Evolutionary conservation across 2,329 filamentous ascomycete genomes (phyloP).

Genomic region (Aspergillus pseudoterreus): DNA sequence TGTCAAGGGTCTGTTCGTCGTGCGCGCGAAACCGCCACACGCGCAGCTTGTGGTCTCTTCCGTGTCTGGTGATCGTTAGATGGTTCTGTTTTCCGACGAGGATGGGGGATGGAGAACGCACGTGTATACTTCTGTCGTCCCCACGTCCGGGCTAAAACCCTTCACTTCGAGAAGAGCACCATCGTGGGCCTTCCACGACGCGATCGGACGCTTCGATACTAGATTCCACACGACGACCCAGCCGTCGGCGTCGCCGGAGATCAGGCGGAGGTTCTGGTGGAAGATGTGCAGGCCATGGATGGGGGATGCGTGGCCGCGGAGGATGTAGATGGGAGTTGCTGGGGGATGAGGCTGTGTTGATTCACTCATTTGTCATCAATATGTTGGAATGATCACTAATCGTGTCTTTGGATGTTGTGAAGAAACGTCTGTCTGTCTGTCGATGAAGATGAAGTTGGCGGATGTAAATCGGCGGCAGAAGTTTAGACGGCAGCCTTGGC

Average conservation of each 20-base stretch:
- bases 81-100: not conserved
- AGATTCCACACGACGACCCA: conserved; percentile 86
- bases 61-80: conserved; percentile 61
- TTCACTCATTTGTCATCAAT: conserved; percentile 9
- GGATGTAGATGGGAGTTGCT: conserved; percentile 62
- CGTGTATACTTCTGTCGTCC: conserved; percentile 71
- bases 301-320: conserved; percentile 79
- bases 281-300: conserved; percentile 76
- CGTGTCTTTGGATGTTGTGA: too few species aligned
- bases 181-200: conserved; percentile 82
- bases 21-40: conserved; percentile 79
- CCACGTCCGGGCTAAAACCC: conserved; percentile 63
- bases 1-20: conserved; percentile 53
- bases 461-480: too few species aligned
- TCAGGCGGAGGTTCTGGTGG: conserved; percentile 67
- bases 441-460: too few species aligned
- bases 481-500: too few species aligned
- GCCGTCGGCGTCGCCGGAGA: conserved; percentile 86
- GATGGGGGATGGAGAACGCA: conserved; percentile 46
- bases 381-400: not conserved
- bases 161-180: conserved; percentile 71
- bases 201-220: conserved; percentile 71
- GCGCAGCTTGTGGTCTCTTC: conserved; percentile 79
- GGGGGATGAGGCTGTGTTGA: conserved; percentile 34
- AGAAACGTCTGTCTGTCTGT: too few species aligned